Conservation (phyloP, 2,329 filamentous ascomycete species). For the Cladosporium sp. region DNA sequence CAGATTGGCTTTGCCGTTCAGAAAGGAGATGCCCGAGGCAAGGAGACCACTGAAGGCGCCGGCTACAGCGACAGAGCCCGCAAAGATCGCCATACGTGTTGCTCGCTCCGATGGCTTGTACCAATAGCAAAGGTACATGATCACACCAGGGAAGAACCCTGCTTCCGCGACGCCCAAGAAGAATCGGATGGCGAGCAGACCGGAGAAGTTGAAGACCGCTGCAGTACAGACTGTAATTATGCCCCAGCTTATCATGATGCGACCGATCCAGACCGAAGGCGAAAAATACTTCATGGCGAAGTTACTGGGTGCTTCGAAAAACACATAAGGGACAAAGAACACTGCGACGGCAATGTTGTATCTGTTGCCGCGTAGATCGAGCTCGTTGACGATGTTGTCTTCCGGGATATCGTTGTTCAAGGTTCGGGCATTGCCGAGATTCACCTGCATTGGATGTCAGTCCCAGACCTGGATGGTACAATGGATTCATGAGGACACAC, state of each 20-base stretch:
- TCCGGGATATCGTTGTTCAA: constrained; percentile 32
- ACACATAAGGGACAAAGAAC: constrained; percentile 53
- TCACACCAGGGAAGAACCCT: constrained; percentile 49
- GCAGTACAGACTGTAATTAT: constrained; percentile 20
- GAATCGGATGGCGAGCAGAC: constrained; percentile 11
- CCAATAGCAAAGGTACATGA: constrained; percentile 45
- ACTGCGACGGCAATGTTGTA: constrained; percentile 53
- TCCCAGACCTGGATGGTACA: neutral
- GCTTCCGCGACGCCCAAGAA: constrained; percentile 30
- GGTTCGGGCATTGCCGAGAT: constrained; percentile 40
- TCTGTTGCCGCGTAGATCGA: constrained; percentile 50
- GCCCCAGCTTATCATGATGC: constrained; percentile 21
- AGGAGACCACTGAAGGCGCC: constrained; percentile 49
- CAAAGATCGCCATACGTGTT: constrained; percentile 20
- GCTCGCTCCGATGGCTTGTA: constrained; percentile 43
- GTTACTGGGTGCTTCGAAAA: constrained; percentile 55
- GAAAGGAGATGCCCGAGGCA: constrained; percentile 36
- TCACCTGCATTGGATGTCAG: constrained; percentile 9
- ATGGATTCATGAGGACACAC: neutral
- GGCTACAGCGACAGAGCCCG: constrained; percentile 34
- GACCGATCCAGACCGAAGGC: constrained; percentile 21
- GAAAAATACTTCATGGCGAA: constrained; percentile 17
- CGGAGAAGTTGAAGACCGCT: constrained; percentile 18
- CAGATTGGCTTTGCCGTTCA: constrained; percentile 26
- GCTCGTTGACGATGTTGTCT: constrained; percentile 47